Conservation (phyloP, 169 alveolate genomes). For the Miamiensis avidus region DNA sequence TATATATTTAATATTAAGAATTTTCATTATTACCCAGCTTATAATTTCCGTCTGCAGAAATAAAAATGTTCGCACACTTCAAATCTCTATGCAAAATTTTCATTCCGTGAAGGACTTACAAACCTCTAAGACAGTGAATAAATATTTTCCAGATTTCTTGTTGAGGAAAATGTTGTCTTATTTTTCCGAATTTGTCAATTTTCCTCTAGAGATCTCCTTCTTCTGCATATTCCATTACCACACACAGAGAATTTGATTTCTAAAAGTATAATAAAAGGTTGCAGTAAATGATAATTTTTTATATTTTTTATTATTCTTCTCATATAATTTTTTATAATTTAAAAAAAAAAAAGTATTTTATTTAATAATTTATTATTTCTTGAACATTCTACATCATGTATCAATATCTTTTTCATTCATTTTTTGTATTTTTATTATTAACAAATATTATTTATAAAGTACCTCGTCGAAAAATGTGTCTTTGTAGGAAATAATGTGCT, state of each 20-base stretch:
- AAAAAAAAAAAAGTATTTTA: too few species aligned
- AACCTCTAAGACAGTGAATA: slow-evolving; percentile 67
- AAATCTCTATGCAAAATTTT: slow-evolving; percentile 72
- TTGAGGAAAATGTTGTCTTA: slow-evolving; percentile 49
- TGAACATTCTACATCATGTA: too few species aligned
- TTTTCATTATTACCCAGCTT: too few species aligned
- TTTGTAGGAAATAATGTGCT: slow-evolving; percentile 38
- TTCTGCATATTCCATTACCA: slow-evolving; percentile 78
- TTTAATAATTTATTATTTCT: too few species aligned
- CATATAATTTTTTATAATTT: neutral
- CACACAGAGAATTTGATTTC: slow-evolving; percentile 19
- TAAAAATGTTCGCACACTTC: slow-evolving; percentile 65
- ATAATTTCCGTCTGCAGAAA: slow-evolving; percentile 51
- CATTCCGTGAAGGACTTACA: slow-evolving; percentile 74
- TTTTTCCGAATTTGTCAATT: slow-evolving; percentile 44
- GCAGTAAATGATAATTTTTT: neutral
- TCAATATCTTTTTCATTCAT: too few species aligned
- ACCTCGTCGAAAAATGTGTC: neutral
- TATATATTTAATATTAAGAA: too few species aligned
- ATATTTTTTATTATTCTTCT: too few species aligned
- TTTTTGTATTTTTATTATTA: too few species aligned
- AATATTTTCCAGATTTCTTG: slow-evolving; percentile 64
- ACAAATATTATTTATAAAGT: too few species aligned
- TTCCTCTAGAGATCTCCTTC: slow-evolving; percentile 66
- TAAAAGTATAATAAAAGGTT: neutral